Percentiles rank a stretch among this genome's conserved stretches.
Evolutionary conservation across 148 eudicot species (phyloP).

Genomic region (Silene uniflora): DNA sequence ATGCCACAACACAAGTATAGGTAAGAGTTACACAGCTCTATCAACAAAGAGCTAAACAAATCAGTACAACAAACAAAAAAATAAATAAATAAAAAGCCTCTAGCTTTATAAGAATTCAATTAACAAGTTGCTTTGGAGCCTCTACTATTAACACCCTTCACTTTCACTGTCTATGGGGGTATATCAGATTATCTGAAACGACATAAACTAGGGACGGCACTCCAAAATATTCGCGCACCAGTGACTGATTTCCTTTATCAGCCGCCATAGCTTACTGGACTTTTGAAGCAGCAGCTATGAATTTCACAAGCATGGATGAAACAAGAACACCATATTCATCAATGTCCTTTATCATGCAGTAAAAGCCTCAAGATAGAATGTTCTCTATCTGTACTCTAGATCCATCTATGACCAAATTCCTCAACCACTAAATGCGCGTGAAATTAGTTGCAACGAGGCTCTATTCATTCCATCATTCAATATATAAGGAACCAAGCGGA

Average conservation of each 20-base stretch:
- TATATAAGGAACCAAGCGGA: no score
- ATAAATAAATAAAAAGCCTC: not conserved
- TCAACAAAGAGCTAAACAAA: not conserved
- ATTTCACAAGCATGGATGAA: not conserved
- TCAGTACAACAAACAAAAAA: not conserved
- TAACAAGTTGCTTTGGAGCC: not conserved
- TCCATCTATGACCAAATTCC: not conserved
- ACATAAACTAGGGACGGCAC: no score
- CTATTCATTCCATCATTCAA: no score
- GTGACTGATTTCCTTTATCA: no score
- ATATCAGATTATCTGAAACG: no score
- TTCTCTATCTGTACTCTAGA: not conserved
- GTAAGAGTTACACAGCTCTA: not conserved
- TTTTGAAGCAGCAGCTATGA: not conserved
- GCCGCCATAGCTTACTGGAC: not conserved
- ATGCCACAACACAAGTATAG: not conserved
- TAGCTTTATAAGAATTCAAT: not conserved
- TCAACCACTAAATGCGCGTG: not conserved
- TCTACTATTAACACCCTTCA: not conserved
- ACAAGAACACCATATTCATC: not conserved
- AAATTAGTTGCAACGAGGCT: no score
- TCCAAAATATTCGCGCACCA: no score
- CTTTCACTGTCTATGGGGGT: no score
- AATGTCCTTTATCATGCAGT: not conserved
- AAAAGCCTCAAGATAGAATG: not conserved